Percentiles rank a stretch among this genome's conserved stretches.
phyloP scores from a whole-genome alignment of 805 yeast genomes.

The Candida chauliodis region DNA sequence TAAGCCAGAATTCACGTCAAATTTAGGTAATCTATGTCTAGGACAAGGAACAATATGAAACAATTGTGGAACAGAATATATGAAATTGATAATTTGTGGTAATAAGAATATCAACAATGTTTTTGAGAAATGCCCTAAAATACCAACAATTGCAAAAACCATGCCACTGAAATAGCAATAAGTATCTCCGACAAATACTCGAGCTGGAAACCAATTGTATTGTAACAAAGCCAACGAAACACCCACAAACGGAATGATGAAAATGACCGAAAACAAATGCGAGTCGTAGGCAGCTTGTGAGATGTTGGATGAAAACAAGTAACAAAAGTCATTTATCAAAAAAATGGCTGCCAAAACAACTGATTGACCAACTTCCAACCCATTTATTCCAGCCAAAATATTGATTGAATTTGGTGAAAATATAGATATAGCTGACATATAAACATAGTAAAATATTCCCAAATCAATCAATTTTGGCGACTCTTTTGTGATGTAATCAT shows the following conservation, averaged over 20 bases:
- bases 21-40: constrained; percentile 85
- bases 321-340: constrained; percentile 72
- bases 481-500: constrained; percentile 35
- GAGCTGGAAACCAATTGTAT: constrained; percentile 88
- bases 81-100: constrained; percentile 88
- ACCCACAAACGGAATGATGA: constrained; percentile 83
- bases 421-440: constrained; percentile 89
- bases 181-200: constrained; percentile 95
- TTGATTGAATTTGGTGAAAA: constrained; percentile 96
- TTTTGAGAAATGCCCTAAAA: constrained; percentile 93
- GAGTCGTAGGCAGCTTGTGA: constrained; percentile 62
- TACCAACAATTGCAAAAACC: constrained; percentile 97
- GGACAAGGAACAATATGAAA: constrained; percentile 90
- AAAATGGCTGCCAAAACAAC: constrained; percentile 70
- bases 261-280: constrained; percentile 75
- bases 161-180: constrained; percentile 97
- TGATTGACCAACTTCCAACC: constrained; percentile 94
- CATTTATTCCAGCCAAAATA: constrained; percentile 94
- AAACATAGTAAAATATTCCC: constrained; percentile 74
- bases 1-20: constrained; percentile 62
- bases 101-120: constrained; percentile 80
- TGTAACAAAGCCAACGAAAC: constrained; percentile 72
- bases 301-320: constrained; percentile 45
- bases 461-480: constrained; percentile 61
- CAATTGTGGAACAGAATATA: constrained; percentile 90